phyloP scores from a whole-genome alignment of 306 rosid genomes.

The Lupinus albus region DNA sequence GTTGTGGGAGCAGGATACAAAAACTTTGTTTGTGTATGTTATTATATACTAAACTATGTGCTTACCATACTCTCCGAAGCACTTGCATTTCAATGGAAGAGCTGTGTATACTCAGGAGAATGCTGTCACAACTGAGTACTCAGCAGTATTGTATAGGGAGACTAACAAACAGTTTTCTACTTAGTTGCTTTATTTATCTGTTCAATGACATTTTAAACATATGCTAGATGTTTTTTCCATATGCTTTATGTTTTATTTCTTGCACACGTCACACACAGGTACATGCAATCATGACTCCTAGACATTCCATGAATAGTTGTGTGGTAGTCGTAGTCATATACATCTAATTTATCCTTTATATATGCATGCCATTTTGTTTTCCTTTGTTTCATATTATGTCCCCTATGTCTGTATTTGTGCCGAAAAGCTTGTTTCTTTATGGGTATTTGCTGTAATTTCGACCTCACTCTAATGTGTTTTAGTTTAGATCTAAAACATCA shows the following conservation, averaged over 20 bases:
- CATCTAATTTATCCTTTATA: slow-evolving; percentile 11
- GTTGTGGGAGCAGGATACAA: slow-evolving; percentile 26
- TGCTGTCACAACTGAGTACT: slow-evolving; percentile 16
- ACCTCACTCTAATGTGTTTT: neutral
- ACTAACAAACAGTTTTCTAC: slow-evolving; percentile 8
- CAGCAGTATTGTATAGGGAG: slow-evolving; percentile 11
- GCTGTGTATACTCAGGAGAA: slow-evolving; percentile 27
- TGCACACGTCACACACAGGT: neutral
- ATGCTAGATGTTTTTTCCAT: neutral
- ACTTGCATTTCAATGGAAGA: slow-evolving; percentile 20
- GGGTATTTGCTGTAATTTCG: slow-evolving; percentile 26
- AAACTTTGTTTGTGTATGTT: neutral
- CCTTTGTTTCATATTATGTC: slow-evolving; percentile 20
- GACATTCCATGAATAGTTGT: slow-evolving; percentile 5
- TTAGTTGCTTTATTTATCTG: neutral
- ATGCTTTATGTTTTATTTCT: slow-evolving; percentile 9
- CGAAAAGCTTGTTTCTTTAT: slow-evolving; percentile 12
- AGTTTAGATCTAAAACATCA: neutral
- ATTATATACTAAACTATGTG: slow-evolving; percentile 6
- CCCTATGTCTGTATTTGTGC: slow-evolving; percentile 28
- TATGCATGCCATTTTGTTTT: slow-evolving; percentile 12
- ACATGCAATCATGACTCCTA: neutral
- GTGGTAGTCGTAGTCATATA: neutral
- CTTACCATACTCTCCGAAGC: slow-evolving; percentile 18
- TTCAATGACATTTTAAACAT: slow-evolving; percentile 20